phyloP scores from a whole-genome alignment of 192 early-diverging fungal species.

The Phycomyces nitens region DNA sequence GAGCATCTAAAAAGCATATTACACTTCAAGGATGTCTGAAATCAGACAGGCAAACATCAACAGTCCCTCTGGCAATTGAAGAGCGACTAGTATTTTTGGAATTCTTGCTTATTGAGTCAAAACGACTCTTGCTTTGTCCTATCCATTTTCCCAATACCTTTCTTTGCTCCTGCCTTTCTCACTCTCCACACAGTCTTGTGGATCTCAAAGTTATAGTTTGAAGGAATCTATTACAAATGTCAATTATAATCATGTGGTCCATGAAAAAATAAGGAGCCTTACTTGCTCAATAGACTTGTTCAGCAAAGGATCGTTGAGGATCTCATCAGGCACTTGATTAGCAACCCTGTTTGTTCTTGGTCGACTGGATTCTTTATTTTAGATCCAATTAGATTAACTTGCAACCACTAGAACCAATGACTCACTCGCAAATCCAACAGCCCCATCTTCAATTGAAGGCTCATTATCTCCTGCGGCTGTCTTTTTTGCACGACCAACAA shows the following conservation, averaged over 20 bases:
- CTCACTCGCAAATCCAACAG: slow-evolving; percentile 41
- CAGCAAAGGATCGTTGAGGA: slow-evolving; percentile 73
- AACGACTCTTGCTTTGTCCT: neutral
- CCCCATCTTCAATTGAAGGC: slow-evolving; percentile 47
- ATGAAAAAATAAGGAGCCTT: too few relatives aligned
- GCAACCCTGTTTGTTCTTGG: slow-evolving; percentile 37
- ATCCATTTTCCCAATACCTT: slow-evolving; percentile 55
- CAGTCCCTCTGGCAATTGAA: slow-evolving; percentile 97
- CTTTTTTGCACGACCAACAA: slow-evolving; percentile 43
- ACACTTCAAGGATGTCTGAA: slow-evolving; percentile 86
- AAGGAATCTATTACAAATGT: slow-evolving; percentile 59
- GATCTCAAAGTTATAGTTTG: slow-evolving; percentile 99
- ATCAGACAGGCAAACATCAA: slow-evolving; percentile 92
- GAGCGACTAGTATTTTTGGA: slow-evolving; percentile 58
- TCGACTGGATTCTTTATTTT: slow-evolving; percentile 21
- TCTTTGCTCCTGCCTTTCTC: slow-evolving; percentile 63
- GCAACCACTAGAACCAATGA: too few relatives aligned
- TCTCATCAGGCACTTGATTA: slow-evolving; percentile 83
- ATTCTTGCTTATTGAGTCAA: neutral
- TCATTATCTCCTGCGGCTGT: slow-evolving; percentile 18
- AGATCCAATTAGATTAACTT: neutral
- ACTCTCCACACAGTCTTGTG: slow-evolving; percentile 95
- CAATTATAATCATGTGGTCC: neutral
- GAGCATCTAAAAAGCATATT: too few relatives aligned
- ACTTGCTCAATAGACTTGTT: slow-evolving; percentile 81